Evolutionary conservation across 2,329 filamentous ascomycete species (phyloP).

Genomic region (Huntiella bhutanensis): DNA sequence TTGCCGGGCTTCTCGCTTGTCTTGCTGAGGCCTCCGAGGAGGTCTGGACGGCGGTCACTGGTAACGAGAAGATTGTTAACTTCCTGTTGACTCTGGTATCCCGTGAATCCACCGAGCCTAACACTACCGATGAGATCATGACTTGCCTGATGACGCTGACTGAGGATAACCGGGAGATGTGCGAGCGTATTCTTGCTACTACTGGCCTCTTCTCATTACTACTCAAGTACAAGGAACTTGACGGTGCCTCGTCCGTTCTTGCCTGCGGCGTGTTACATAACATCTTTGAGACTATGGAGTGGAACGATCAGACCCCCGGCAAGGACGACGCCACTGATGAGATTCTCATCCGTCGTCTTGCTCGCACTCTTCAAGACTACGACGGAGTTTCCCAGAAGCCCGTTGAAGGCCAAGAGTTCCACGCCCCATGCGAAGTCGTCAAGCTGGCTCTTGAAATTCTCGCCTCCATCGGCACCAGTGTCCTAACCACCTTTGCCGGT

Average conservation of each 20-base stretch:
- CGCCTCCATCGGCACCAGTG: constrained; percentile 42
- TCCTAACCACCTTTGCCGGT: constrained; percentile 29
- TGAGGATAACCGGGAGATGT: constrained; percentile 38
- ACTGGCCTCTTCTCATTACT: constrained; percentile 31
- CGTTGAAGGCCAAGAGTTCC: constrained; percentile 15
- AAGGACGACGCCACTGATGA: constrained; percentile 31
- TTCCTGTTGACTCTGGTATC: constrained; percentile 36
- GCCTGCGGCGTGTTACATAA: constrained; percentile 45
- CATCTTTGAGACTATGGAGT: constrained; percentile 34
- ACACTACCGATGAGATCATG: constrained; percentile 24
- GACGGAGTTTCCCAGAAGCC: constrained; percentile 7
- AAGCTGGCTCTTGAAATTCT: constrained; percentile 41
- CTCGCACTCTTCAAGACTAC: constrained; percentile 20
- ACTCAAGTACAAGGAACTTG: constrained; percentile 27
- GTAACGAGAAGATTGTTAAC: constrained; percentile 27
- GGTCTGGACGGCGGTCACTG: constrained; percentile 34
- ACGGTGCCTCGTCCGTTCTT: constrained; percentile 31
- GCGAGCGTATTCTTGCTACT: constrained; percentile 33
- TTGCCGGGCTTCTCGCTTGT: constrained; percentile 32
- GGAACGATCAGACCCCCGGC: constrained; percentile 31
- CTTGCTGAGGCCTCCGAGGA: constrained; percentile 42
- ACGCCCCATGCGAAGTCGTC: constrained; percentile 26
- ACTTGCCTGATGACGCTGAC: constrained; percentile 36
- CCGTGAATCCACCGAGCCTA: constrained; percentile 21
- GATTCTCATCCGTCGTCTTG: constrained; percentile 27